A percentile compares a stretch with the other conserved stretches of the same genome.
Conservation (phyloP, 1,284 basidiomycete genomes). For the Bondarzewia mesenterica region DNA sequence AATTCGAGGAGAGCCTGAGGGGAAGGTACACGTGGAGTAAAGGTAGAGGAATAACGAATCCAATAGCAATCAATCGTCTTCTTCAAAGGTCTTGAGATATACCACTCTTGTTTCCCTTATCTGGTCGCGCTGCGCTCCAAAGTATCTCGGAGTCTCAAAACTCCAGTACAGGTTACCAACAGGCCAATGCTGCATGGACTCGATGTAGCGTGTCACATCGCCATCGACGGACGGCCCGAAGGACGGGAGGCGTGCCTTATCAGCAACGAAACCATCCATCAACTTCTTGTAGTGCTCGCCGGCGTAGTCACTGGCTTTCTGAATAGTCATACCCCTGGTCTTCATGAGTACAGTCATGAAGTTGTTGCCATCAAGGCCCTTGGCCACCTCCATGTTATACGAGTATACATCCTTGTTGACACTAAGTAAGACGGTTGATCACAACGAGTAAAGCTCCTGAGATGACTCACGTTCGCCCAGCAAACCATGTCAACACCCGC, state of each 20-base stretch:
- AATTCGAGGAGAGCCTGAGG: too few relatives aligned
- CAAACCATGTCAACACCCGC: conserved; percentile 34
- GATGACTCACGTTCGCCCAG: conserved; percentile 31
- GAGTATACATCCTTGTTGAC: conserved; percentile 36
- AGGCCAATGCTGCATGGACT: conserved; percentile 28
- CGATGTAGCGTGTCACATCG: conserved; percentile 25
- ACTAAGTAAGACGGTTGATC: neutral
- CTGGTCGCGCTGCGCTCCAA: conserved; percentile 13
- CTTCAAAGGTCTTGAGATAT: conserved; percentile 13
- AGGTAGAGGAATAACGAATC: neutral
- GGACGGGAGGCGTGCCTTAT: conserved; percentile 21
- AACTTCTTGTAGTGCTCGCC: conserved; percentile 24
- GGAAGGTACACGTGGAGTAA: too few relatives aligned
- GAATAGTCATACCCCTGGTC: conserved; percentile 24
- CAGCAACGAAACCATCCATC: conserved; percentile 22
- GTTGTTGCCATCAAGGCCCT: conserved; percentile 30
- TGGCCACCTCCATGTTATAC: conserved; percentile 32
- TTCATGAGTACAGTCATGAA: conserved; percentile 32
- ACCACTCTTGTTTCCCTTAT: conserved; percentile 14
- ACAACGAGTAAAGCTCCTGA: neutral
- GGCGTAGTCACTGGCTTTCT: conserved; percentile 27
- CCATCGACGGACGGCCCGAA: conserved; percentile 23
- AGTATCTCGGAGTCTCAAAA: conserved; percentile 30
- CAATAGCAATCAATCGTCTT: conserved; percentile 5
- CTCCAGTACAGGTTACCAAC: conserved; percentile 32